Base-by-base conservation (phyloP, 2,329 filamentous ascomycete genomes). In the Trichoderma oligosporum region DNA sequence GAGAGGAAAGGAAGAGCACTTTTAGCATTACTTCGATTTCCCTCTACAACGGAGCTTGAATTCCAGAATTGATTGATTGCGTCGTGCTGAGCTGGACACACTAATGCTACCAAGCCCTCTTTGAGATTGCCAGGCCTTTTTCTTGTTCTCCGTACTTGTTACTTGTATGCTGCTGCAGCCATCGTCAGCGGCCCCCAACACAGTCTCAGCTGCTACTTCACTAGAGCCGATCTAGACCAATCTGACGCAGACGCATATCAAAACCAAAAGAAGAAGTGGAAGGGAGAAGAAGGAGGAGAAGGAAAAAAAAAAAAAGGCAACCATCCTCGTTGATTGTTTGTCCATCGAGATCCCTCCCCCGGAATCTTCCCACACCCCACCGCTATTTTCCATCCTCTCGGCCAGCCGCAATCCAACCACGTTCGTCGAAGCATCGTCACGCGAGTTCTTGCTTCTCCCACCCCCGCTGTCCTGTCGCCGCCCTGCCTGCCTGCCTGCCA, bases 371-470 rank as follows among this genome's bases (percentile, higher is more conserved):
- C 38, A 24, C 12, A 35, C 44, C 53, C 42, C 53, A 41, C 53
- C 53, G 33, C 44, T 35, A 39, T 31, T 39, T 48, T n/a, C n/a
- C 44, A 48, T 56, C 53, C 49, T 56, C 51, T 46, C 41, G 25
- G 44, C 53, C 36, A 20, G 44, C 44, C 35, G 53, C 53, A 56
- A 48, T 39, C 41, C 53, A 56, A 56, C 53, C 53, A 56, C 53
- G 53, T 41, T 39, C 35, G 33, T 33, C 35, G 33, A 14, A 25
- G 33, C 53, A 56, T 56, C 53, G 53, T 47, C 53, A 47, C 44
- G 53, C 53, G 53, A 56, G 53, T 33, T 44, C 8, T n/a, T 18
- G n/a, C 9, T 6, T 6, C 36, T 16, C 36, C 44, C 44, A 16
- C 41, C 33, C 46, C 31, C 46, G 11, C 42, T n/a, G n/a, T n/a